Conservation (phyloP, 2,329 filamentous ascomycete genomes). For the Biscogniauxia mediterranea region DNA sequence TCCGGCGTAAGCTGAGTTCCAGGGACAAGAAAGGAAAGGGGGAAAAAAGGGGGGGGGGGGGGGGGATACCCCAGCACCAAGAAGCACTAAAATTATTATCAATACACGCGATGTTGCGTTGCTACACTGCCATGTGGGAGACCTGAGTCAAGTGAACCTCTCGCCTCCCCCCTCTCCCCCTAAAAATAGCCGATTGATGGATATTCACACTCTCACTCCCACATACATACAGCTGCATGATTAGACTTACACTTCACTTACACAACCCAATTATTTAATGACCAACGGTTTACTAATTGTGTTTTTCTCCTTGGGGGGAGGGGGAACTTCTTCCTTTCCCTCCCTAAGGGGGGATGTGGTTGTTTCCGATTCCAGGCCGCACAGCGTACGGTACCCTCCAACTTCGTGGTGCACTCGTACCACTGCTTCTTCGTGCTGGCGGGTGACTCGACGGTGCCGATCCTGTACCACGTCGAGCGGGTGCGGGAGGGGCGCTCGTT, state of each 20-base stretch:
- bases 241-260: too few relatives aligned
- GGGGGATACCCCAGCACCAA: not conserved
- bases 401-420: constrained; percentile 90
- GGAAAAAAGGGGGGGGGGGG: not conserved
- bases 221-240: too few relatives aligned
- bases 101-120: too few relatives aligned
- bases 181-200: too few relatives aligned
- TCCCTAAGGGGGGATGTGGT: too few relatives aligned
- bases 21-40: not conserved
- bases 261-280: not conserved
- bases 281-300: not conserved
- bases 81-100: not conserved
- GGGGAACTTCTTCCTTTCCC: not conserved
- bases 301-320: not conserved
- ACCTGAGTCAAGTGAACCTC: too few relatives aligned
- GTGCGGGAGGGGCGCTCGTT: constrained; percentile 89
- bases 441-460: constrained; percentile 78
- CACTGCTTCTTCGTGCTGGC: constrained; percentile 99
- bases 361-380: constrained; percentile 58
- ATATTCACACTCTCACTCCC: too few relatives aligned
- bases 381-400: constrained; percentile 76
- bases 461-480: constrained; percentile 92
- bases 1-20: too few relatives aligned
- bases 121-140: too few relatives aligned
- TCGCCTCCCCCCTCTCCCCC: too few relatives aligned